phyloP scores from a whole-genome alignment of 208 protist genomes.

The Lotmaria passim region DNA sequence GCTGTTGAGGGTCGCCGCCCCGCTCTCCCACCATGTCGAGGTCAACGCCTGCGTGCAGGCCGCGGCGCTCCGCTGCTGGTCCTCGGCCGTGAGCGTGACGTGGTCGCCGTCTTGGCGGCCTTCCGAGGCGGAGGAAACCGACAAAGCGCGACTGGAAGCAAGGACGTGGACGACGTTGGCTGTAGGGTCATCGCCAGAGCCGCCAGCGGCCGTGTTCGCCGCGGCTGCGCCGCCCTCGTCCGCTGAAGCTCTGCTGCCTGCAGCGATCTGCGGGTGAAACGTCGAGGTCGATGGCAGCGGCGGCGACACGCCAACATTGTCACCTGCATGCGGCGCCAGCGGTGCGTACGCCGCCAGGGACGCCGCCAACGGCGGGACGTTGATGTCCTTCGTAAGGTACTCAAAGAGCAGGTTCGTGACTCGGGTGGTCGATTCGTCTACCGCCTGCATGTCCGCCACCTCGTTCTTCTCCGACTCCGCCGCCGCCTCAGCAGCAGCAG shows the following conservation, averaged over 20 bases:
- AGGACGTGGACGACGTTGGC: background rate
- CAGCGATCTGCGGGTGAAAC: too few species aligned
- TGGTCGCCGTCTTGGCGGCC: background rate
- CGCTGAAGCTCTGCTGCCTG: too few species aligned
- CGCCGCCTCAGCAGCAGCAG: background rate
- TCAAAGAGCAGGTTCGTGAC: background rate
- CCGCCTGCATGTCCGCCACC: background rate
- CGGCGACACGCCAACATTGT: background rate
- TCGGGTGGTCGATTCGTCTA: background rate
- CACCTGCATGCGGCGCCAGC: background rate
- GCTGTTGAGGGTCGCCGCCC: constrained; percentile 41
- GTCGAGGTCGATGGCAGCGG: background rate
- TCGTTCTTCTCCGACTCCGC: background rate
- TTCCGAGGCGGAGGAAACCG: constrained; percentile 4
- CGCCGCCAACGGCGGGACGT: constrained; percentile 14
- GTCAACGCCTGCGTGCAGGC: constrained; percentile 47
- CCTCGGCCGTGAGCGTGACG: background rate
- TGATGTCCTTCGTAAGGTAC: constrained; percentile 15
- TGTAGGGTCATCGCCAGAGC: background rate
- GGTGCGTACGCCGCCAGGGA: constrained; percentile 23
- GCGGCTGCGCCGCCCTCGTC: too few species aligned
- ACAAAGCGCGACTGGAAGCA: background rate
- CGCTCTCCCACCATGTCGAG: constrained; percentile 55
- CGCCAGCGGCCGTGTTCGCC: background rate
- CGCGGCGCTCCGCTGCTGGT: background rate